These are phyloP conservation scores for Mollisia scopiformis DNA, from an alignment of 2,329 filamentous ascomycete genomes.

Conservation along the genomic window DNA sequence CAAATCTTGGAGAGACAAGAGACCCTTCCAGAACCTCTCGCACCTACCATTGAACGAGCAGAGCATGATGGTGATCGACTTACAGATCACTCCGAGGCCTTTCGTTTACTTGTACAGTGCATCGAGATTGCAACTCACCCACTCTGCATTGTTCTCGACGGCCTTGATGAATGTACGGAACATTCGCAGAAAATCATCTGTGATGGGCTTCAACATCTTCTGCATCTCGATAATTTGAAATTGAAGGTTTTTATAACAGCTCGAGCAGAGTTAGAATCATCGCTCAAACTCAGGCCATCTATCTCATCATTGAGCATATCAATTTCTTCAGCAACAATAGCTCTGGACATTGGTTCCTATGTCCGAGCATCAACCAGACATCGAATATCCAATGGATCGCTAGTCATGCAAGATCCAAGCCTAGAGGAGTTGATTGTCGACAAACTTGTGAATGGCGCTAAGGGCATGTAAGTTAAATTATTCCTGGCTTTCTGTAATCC, in stretches of 20 bases:
- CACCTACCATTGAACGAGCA: slow-evolving; percentile 5
- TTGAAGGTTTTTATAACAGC: slow-evolving; percentile 16
- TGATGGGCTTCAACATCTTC: neutral
- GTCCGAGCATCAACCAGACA: slow-evolving; percentile 8
- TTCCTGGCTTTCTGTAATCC: too few relatives aligned
- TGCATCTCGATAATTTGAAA: neutral
- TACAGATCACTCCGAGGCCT: neutral
- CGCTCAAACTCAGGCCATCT: neutral
- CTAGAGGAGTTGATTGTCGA: slow-evolving; percentile 12
- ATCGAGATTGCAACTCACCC: neutral
- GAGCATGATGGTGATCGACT: slow-evolving; percentile 10
- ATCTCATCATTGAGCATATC: neutral
- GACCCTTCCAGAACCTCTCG: slow-evolving; percentile 6
- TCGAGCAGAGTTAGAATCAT: slow-evolving; percentile 8
- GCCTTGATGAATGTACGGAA: slow-evolving; percentile 18
- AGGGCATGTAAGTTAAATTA: slow-evolving; percentile 26
- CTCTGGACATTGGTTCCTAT: slow-evolving; percentile 13
- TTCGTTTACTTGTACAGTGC: slow-evolving; percentile 4
- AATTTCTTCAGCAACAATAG: slow-evolving; percentile 6
- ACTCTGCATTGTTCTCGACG: slow-evolving; percentile 13
- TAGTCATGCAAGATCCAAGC: slow-evolving; percentile 9
- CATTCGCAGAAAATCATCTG: slow-evolving; percentile 7
- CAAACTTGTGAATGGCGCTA: slow-evolving; percentile 14
- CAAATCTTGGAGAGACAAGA: slow-evolving; percentile 7
- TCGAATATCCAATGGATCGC: neutral